Evolutionary conservation across 768 basidiomycete species (phyloP), one percentile per base, ranked within the genome.

Genomic region (Leccinum arenicola): DNA sequence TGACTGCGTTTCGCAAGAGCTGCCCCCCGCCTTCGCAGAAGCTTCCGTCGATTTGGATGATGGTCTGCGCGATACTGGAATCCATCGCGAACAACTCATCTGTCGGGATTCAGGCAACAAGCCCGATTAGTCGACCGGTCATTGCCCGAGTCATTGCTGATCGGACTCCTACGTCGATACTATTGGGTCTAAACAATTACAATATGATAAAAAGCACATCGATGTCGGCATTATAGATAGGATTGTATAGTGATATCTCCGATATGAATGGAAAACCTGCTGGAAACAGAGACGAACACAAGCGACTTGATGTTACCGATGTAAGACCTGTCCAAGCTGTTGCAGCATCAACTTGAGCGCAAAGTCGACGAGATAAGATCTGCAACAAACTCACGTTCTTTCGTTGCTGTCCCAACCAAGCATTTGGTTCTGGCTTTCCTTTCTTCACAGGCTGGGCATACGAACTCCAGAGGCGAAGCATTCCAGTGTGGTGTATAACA

Each of bases 321-420:
- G 68, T 27, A 73, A 57, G 38, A 66, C 68, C 27, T 63, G 70
- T 40, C 68, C 72, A n/a, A 73, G 72, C 72, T 73, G 50, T 54
- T 17, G 50, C 3, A 51, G 2, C n/a, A 6, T 31, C 10, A 21
- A 9, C 15, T 29, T 63, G 1, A 70, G 55, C 27, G 17, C 17
- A n/a, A 50, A 38, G 7, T 33, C 5, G 12, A 14, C 25, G 15
- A 21, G 11, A 23, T 12, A n/a, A 45, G 3, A 21, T 25, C 23
- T n/a, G 17, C 19, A 1, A 3, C 1, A 25, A 21, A 58, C 73
- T 62, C 59, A 74, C 72, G 66, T 76, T 82, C 78, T 75, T 75
- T 58, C 91, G 80, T 68, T 91, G 86, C 55, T 84, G 79, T 29
- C 82, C 83, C 11, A 93, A 74, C 87, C 90, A 95, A 59, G 87